phyloP scores from a whole-genome alignment of 1,284 basidiomycete genomes.

The Naganishia sp. region DNA sequence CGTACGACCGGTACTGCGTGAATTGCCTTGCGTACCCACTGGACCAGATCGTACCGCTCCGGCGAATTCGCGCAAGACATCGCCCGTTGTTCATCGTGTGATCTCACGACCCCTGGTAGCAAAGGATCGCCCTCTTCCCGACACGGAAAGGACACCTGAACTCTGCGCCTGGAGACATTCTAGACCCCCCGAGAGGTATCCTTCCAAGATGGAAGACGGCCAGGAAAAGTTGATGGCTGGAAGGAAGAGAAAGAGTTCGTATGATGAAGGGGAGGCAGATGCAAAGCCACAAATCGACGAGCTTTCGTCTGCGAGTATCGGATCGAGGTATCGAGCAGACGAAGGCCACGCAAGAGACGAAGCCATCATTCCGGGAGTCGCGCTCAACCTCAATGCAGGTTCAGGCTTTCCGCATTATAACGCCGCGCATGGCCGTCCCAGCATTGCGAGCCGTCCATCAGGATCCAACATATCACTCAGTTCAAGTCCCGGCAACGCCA shows the following conservation, averaged over 20 bases:
- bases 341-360: conserved; percentile 3
- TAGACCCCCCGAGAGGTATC: not conserved
- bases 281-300: conserved; percentile 8
- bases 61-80: not conserved
- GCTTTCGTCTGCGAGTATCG: not conserved
- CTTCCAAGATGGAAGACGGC: not conserved
- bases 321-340: not conserved
- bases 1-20: not conserved
- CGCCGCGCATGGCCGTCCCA: not conserved
- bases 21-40: not conserved
- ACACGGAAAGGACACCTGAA: not conserved
- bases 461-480: conserved; percentile 18
- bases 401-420: not conserved
- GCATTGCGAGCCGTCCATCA: conserved; percentile 4
- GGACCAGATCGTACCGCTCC: not conserved
- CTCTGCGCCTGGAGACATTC: too few relatives aligned
- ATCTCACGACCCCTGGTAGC: not conserved
- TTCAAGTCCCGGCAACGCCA: not conserved
- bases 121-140: not conserved
- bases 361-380: conserved; percentile 22
- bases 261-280: conserved; percentile 1
- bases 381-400: conserved; percentile 1
- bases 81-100: not conserved
- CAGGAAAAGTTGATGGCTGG: not conserved
- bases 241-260: conserved; percentile 13